A percentile compares a stretch with the other conserved stretches of the same genome.
These are phyloP conservation scores for Apophysomyces trapeziformis DNA, from an alignment of 371 early-diverging fungal species.

Conservation along the genomic window DNA sequence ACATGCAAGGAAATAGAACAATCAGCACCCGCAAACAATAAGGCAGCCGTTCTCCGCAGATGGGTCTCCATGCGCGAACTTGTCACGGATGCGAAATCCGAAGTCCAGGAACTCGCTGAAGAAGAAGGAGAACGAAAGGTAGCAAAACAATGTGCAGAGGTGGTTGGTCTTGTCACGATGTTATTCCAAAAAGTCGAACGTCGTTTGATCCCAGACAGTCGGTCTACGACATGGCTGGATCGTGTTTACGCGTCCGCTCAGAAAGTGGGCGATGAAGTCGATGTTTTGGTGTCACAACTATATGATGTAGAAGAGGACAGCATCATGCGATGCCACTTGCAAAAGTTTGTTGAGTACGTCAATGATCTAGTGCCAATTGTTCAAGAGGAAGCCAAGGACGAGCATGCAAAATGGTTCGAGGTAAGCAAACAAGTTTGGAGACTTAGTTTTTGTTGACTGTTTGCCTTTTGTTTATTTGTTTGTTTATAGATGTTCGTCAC, in stretches of 20 bases:
- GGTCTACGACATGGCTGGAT: slow-evolving; percentile 31
- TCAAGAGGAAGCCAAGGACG: slow-evolving; percentile 35
- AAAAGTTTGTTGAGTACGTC: slow-evolving; percentile 28
- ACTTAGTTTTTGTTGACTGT: neutral
- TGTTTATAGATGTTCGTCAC: slow-evolving; percentile 15
- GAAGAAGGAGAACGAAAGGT: slow-evolving; percentile 37
- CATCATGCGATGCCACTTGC: slow-evolving; percentile 23
- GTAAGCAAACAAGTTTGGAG: slow-evolving; percentile 20
- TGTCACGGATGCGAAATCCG: slow-evolving; percentile 40
- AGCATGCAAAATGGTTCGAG: slow-evolving; percentile 48
- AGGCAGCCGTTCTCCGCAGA: slow-evolving; percentile 29
- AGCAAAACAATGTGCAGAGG: slow-evolving; percentile 36
- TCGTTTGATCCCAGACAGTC: slow-evolving; percentile 32
- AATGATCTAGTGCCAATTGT: slow-evolving; percentile 29
- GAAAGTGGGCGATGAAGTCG: slow-evolving; percentile 42
- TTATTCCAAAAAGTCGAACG: slow-evolving; percentile 42
- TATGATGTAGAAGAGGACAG: slow-evolving; percentile 43
- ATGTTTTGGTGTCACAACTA: slow-evolving; percentile 44
- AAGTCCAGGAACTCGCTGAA: slow-evolving; percentile 38
- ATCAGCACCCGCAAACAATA: slow-evolving; percentile 32
- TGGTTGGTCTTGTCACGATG: slow-evolving; percentile 41
- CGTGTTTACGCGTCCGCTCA: slow-evolving; percentile 19
- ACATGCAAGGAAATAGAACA: slow-evolving; percentile 31
- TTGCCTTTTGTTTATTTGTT: neutral
- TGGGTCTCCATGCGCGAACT: slow-evolving; percentile 31